Percentiles rank a stretch among this genome's conserved stretches.
These are phyloP conservation scores for Ogataea saltuana DNA, from an alignment of 805 yeast genomes.

Conservation along the genomic window DNA sequence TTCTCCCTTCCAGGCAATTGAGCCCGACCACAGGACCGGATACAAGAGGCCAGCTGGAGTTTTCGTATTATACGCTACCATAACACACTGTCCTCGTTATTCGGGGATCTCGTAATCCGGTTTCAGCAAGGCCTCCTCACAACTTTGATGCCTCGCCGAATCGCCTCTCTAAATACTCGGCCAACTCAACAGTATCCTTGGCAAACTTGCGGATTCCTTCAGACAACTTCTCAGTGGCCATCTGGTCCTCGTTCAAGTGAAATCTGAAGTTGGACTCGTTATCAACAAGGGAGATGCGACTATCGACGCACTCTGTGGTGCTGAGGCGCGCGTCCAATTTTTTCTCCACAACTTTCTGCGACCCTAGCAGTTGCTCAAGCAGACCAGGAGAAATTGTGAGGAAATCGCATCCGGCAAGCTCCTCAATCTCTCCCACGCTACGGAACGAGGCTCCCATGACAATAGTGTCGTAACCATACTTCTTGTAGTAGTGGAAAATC, in stretches of 20 bases:
- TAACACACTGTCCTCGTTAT: too few relatives aligned
- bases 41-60: too few relatives aligned
- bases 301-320: slow-evolving; percentile 54
- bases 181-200: slow-evolving; percentile 19
- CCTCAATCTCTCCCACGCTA: slow-evolving; percentile 90
- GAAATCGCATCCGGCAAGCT: slow-evolving; percentile 95
- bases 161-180: slow-evolving; percentile 12
- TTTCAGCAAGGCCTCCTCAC: neutral
- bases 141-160: slow-evolving; percentile 13
- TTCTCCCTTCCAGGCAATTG: too few relatives aligned
- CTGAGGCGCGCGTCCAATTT: slow-evolving; percentile 61
- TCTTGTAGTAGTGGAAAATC: slow-evolving; percentile 97
- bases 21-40: too few relatives aligned
- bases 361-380: slow-evolving; percentile 80
- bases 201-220: slow-evolving; percentile 98
- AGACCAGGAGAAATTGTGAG: slow-evolving; percentile 92
- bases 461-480: slow-evolving; percentile 91
- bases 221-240: slow-evolving; percentile 96
- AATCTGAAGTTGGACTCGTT: slow-evolving; percentile 89
- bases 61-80: too few relatives aligned
- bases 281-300: slow-evolving; percentile 75
- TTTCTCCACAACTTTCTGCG: slow-evolving; percentile 74
- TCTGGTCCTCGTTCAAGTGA: slow-evolving; percentile 89
- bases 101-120: too few relatives aligned
- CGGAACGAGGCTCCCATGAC: slow-evolving; percentile 99